Percentiles rank a stretch among this genome's conserved stretches.
Conservation (phyloP, 2,329 filamentous ascomycete genomes). For the Xylaria polymorpha region DNA sequence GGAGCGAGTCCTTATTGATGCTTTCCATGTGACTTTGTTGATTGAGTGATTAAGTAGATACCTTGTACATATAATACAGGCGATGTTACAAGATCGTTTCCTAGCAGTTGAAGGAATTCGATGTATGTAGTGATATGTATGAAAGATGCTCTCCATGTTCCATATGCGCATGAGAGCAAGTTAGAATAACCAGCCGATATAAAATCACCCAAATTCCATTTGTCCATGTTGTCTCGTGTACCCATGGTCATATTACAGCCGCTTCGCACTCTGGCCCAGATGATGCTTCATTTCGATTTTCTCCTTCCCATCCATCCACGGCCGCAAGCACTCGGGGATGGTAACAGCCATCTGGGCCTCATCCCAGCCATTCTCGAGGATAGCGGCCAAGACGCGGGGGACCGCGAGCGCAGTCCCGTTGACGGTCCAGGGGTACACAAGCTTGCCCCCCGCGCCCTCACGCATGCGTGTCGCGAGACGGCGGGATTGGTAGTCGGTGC, state of each 20-base stretch:
- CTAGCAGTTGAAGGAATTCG: background rate
- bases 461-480: conserved; percentile 81
- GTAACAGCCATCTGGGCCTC: conserved; percentile 72
- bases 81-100: conserved; percentile 5
- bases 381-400: conserved; percentile 86
- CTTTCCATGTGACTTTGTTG: background rate
- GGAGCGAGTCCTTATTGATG: background rate
- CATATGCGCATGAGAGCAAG: background rate
- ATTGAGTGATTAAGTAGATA: background rate
- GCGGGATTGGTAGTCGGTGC: conserved; percentile 93
- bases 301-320: conserved; percentile 84
- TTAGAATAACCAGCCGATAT: background rate
- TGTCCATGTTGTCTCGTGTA: background rate
- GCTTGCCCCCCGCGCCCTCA: conserved; percentile 54
- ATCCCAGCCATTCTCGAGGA: conserved; percentile 92
- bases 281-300: conserved; percentile 64
- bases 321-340: conserved; percentile 81
- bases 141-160: background rate
- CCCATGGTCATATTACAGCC: background rate
- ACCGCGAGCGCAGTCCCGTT: conserved; percentile 96
- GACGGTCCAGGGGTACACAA: conserved; percentile 85
- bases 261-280: conserved; percentile 21
- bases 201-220: conserved; percentile 1
- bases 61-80: conserved; percentile 16
- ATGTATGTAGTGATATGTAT: background rate